Percentiles rank a stretch among this genome's conserved stretches.
phyloP scores from a whole-genome alignment of 2,329 filamentous ascomycete genomes.

The Amauroascus niger region DNA sequence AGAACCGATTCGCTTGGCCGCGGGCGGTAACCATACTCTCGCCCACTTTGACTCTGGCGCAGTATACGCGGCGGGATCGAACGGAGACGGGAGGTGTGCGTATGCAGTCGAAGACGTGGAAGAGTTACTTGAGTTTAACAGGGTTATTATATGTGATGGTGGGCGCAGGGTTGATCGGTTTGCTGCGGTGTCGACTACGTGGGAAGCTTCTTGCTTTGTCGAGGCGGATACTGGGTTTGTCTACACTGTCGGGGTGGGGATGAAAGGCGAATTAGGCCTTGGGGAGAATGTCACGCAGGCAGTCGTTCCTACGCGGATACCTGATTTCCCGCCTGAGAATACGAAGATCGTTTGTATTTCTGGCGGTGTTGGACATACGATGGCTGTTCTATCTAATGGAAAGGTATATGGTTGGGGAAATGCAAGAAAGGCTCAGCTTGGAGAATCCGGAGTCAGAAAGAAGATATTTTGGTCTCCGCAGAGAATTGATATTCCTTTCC shows the following conservation, averaged over 20 bases:
- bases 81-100: slow-evolving; percentile 40
- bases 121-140: slow-evolving; percentile 22
- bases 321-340: slow-evolving; percentile 54
- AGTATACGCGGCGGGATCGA: slow-evolving; percentile 58
- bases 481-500: slow-evolving; percentile 53
- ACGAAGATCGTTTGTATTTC: slow-evolving; percentile 55
- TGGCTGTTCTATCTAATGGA: slow-evolving; percentile 64
- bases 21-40: slow-evolving; percentile 83
- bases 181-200: slow-evolving; percentile 58
- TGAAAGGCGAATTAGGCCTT: slow-evolving; percentile 63
- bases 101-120: slow-evolving; percentile 2
- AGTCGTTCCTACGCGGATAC: slow-evolving; percentile 41
- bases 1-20: slow-evolving; percentile 31
- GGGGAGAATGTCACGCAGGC: slow-evolving; percentile 33
- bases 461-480: slow-evolving; percentile 50
- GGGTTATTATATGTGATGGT: slow-evolving; percentile 21
- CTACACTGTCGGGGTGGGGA: slow-evolving; percentile 56
- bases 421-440: slow-evolving; percentile 75
- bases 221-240: slow-evolving; percentile 39
- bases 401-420: slow-evolving; percentile 82
- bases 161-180: slow-evolving; percentile 24
- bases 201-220: slow-evolving; percentile 63
- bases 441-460: slow-evolving; percentile 41
- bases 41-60: slow-evolving; percentile 52
- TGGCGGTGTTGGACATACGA: slow-evolving; percentile 67